Conservation (phyloP, 768 basidiomycete species). For the Atractiella rhizophila region DNA sequence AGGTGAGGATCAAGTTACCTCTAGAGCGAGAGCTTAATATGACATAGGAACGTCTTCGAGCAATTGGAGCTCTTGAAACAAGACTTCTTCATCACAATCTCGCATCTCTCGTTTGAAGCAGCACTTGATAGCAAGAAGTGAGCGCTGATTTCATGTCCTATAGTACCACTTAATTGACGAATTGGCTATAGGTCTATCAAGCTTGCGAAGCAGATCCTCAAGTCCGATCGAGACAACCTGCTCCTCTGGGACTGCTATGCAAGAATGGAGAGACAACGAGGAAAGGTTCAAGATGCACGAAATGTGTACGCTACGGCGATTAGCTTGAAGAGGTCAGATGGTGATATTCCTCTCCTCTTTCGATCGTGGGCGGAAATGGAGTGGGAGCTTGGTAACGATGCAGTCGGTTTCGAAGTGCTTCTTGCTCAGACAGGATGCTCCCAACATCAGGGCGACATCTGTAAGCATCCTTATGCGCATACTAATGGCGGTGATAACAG, state of each 20-base stretch:
- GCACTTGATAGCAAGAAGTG: slow-evolving; percentile 17
- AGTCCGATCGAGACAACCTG: slow-evolving; percentile 20
- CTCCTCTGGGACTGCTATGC: slow-evolving; percentile 25
- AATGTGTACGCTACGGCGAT: slow-evolving; percentile 24
- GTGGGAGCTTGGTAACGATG: slow-evolving; percentile 16
- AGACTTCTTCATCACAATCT: slow-evolving; percentile 18
- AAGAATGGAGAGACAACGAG: slow-evolving; percentile 20
- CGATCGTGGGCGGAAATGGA: slow-evolving; percentile 25
- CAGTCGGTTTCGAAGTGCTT: slow-evolving; percentile 7
- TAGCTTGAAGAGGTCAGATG: slow-evolving; percentile 7
- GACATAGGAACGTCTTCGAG: slow-evolving; percentile 13
- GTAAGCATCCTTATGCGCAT: not conserved
- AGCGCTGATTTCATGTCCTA: too few relatives aligned
- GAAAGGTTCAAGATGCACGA: slow-evolving; percentile 21
- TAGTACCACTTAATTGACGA: not conserved
- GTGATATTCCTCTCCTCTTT: slow-evolving; percentile 18
- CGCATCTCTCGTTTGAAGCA: slow-evolving; percentile 21
- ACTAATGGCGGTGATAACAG: too few relatives aligned
- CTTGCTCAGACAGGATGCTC: not conserved
- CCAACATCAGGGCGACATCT: slow-evolving; percentile 7
- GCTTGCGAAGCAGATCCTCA: slow-evolving; percentile 20
- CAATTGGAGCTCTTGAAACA: slow-evolving; percentile 17
- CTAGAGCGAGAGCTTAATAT: not conserved
- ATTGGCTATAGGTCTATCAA: slow-evolving; percentile 18
- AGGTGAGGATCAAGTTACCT: slow-evolving; percentile 6